A percentile compares a stretch with the other conserved stretches of the same genome.
These are phyloP conservation scores for Pythium oligandrum DNA, from an alignment of 352 stramenopile species.

Conservation along the genomic window DNA sequence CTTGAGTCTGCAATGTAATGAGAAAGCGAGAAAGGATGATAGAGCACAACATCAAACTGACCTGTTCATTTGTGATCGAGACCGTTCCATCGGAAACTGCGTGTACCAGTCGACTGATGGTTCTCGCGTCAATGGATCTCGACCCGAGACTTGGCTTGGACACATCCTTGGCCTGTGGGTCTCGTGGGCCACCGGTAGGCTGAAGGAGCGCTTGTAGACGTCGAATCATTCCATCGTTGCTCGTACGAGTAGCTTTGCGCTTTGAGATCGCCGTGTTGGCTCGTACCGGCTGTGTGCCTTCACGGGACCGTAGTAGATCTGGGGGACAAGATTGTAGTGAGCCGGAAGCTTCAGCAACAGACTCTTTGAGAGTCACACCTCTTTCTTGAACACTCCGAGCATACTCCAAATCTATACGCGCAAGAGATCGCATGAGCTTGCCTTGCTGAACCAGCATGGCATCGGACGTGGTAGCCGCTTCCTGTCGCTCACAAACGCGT, in stretches of 20 bases:
- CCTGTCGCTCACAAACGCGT: conserved; percentile 11
- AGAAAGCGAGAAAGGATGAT: not conserved
- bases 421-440: conserved; percentile 22
- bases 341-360: no score
- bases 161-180: conserved; percentile 6
- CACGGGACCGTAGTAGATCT: no score
- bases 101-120: conserved; percentile 32
- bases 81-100: conserved; percentile 38
- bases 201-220: conserved; percentile 2
- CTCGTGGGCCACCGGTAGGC: conserved; percentile 1
- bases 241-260: not conserved
- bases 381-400: no score
- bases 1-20: conserved; percentile 23
- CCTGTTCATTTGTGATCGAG: conserved; percentile 23
- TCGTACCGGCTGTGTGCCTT: no score
- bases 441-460: conserved; percentile 42
- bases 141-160: conserved; percentile 16
- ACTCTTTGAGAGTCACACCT: no score
- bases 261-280: no score
- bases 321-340: no score
- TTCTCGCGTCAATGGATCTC: conserved; percentile 24
- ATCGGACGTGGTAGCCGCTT: conserved; percentile 36
- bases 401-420: no score
- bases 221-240: conserved; percentile 6
- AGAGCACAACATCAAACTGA: conserved; percentile 13